Evolutionary conservation across 305 asterid species (phyloP).

Genomic region (Solanum hybrid): DNA sequence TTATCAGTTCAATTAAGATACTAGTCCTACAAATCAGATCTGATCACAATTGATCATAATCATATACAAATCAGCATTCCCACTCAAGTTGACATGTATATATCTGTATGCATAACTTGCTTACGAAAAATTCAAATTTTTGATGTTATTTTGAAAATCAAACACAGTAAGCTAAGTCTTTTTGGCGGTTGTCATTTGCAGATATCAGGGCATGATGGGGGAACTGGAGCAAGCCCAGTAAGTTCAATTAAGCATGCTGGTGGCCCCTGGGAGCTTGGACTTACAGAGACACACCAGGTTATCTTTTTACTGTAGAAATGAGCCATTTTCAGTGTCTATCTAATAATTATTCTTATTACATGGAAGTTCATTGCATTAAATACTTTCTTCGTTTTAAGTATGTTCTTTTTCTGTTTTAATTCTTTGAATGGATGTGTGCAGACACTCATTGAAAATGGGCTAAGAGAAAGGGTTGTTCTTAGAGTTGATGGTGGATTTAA

Average conservation of each 20-base stretch:
- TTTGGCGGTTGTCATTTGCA: conserved; percentile 17
- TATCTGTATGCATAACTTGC: not conserved
- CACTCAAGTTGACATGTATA: not conserved
- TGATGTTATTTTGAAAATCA: not conserved
- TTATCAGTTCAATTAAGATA: not conserved
- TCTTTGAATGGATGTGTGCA: conserved; percentile 13
- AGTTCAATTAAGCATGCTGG: conserved; percentile 99
- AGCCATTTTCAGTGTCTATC: not conserved
- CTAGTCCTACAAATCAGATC: not conserved
- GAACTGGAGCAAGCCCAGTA: conserved; percentile 98
- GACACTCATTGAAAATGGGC: conserved; percentile 89
- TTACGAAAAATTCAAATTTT: not conserved
- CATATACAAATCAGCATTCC: not conserved
- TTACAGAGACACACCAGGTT: conserved; percentile 98
- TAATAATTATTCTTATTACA: not conserved
- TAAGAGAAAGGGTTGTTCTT: conserved; percentile 94
- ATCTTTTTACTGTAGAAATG: not conserved
- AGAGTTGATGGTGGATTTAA: conserved; percentile 99
- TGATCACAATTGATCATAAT: not conserved
- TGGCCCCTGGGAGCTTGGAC: conserved; percentile 99
- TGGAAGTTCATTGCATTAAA: not conserved
- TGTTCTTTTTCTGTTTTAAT: not conserved
- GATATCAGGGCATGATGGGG: conserved; percentile 99
- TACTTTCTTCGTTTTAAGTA: not conserved
- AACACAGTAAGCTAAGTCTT: not conserved